Evolutionary conservation across 139 green algal species (phyloP), one percentile per base, ranked within the genome.

Genomic region (Pleodorina starrii): DNA sequence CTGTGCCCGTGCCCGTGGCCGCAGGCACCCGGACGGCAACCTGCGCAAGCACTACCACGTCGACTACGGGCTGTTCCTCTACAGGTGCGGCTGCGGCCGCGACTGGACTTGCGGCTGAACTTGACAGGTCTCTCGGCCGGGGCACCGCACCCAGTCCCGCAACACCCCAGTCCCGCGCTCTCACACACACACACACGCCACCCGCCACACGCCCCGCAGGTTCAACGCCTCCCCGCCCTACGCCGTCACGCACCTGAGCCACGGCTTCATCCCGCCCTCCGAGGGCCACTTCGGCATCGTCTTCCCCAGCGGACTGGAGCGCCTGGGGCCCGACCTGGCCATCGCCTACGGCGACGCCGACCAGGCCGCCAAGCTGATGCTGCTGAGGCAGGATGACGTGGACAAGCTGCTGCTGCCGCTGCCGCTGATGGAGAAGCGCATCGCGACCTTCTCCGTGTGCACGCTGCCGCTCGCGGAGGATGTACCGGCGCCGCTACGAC

Each of bases 41-140:
- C n/a, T 51, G 36, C 25, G 4, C 3, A 86, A 86, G 59, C 79
- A 86, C 38, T 86, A 86, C 79, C 79, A 86, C 79, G 79, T 86
- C n/a, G 79, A 86, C 25, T 86, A 86, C 38, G 42, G 25, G 38
- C 46, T 86, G 25, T 86, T 76, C 42, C 17, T 86, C 5, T 86
- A 86, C 59, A 57, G 79, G 79, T 86, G 59, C n/a, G n/a, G n/a
- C n/a, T n/a, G n/a, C n/a, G n/a, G n/a, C n/a, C n/a, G n/a, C n/a
- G n/a, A n/a, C n/a, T n/a, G n/a, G n/a, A n/a, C n/a, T n/a, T n/a
- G n/a, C n/a, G n/a, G n/a, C n/a, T n/a, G n/a, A n/a, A n/a, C n/a
- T n/a, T n/a, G n/a, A n/a, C n/a, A n/a, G n/a, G n/a, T n/a, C n/a
- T n/a, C n/a, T n/a, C n/a, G n/a, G n/a, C n/a, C n/a, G n/a, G n/a